These are phyloP conservation scores for Penicillium palitans DNA, from an alignment of 2,329 filamentous ascomycete species.

Conservation along the genomic window DNA sequence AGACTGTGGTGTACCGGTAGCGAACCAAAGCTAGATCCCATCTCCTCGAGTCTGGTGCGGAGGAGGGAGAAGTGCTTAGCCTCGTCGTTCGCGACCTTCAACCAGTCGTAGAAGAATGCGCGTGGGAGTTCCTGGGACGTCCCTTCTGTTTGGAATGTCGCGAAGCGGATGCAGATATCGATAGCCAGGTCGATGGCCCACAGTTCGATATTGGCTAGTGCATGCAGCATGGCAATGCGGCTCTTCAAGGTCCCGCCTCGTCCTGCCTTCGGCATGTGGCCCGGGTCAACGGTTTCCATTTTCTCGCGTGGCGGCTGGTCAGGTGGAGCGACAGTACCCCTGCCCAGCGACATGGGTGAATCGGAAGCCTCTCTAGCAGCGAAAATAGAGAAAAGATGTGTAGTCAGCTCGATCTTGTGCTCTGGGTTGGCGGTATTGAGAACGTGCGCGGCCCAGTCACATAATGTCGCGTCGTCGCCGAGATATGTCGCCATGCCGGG, in stretches of 20 bases:
- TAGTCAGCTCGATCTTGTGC: constrained; percentile 50
- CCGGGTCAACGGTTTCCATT: constrained; percentile 41
- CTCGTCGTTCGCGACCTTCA: constrained; percentile 51
- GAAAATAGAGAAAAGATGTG: constrained; percentile 47
- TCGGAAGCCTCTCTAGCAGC: constrained; percentile 40
- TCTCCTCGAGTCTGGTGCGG: constrained; percentile 47
- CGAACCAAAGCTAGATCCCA: constrained; percentile 48
- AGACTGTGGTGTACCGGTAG: constrained; percentile 50
- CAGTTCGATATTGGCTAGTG: constrained; percentile 51
- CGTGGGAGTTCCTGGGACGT: constrained; percentile 39
- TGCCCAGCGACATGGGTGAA: constrained; percentile 46
- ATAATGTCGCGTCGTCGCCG: constrained; percentile 45
- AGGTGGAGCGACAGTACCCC: constrained; percentile 39
- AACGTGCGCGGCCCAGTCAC: constrained; percentile 51
- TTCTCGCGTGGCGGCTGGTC: constrained; percentile 46
- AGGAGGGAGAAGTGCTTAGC: constrained; percentile 52
- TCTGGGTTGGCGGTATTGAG: constrained; percentile 48
- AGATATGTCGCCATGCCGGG: constrained; percentile 34
- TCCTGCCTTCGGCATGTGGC: constrained; percentile 44
- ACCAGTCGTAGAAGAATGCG: constrained; percentile 51
- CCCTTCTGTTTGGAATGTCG: constrained; percentile 43
- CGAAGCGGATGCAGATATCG: constrained; percentile 51
- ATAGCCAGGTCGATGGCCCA: constrained; percentile 53
- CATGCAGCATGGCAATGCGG: constrained; percentile 50
- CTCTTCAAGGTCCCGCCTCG: constrained; percentile 48